Evolutionary conservation across 1,284 basidiomycete species (phyloP), one percentile per base, ranked within the genome.

Genomic region (Ganoderma sinense): DNA sequence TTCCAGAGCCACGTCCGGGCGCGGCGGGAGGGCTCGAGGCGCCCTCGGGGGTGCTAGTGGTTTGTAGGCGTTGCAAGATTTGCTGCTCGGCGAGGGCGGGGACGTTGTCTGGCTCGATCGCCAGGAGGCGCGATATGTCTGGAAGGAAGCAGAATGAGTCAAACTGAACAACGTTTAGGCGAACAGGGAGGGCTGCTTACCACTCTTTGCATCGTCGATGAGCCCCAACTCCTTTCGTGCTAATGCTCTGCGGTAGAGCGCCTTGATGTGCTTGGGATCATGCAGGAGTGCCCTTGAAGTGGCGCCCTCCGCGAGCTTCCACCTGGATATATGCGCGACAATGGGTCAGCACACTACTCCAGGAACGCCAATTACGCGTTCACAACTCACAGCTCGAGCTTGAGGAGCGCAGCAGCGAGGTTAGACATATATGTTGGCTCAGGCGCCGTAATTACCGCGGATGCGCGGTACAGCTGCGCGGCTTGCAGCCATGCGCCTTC

Each of bases 161-260:
- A 31, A 18, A 36, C 33, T 36, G 33, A 8, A 3, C 33, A 36
- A 8, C 8, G 8, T 36, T 8, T 51, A 41, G 8, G 31, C 14
- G 23, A 11, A 1, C 2, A 51, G 23, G 26, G 4, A 20, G 51
- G 51, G 23, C 23, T 40, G 41, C 75, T 64, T 39, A 83, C 85
- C 85, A 20, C 75, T 76, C 68, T 81, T 77, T 0, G 86, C 85
- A 1, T 78, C 81, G 10, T 71, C 74, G 29, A 83, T 73, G 5
- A 81, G 69, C 1, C 79, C 73, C 66, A 80, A 76, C 39, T 80
- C 83, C 56, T 84, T 82, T 11, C 84, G 76, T 4, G 85, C 84
- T 0, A 84, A 69, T 8, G 82, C 86, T 41, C 87, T 78, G 14
- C 83, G 76, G 69, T 82, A 86, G 6, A 86, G 79, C 4, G 85